Percentiles rank a stretch among this genome's conserved stretches.
These are phyloP conservation scores for Aspergillus avenaceus DNA, from an alignment of 495 filamentous ascomycete genomes.

Conservation along the genomic window DNA sequence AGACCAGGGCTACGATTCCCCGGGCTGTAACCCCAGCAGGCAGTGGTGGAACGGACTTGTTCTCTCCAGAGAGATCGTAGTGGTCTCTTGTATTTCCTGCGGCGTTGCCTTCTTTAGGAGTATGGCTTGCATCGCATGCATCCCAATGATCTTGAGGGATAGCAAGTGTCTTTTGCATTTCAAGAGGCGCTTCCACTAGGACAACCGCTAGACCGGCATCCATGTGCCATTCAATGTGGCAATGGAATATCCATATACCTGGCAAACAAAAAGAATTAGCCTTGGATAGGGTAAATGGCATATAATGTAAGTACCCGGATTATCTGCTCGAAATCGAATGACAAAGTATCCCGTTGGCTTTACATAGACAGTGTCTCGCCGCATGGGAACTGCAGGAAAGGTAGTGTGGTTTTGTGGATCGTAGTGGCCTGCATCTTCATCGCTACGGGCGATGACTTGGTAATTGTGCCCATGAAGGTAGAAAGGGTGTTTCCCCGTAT, in stretches of 20 bases:
- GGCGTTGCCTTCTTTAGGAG: conserved; percentile 62
- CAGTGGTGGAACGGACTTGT: conserved; percentile 48
- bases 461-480: conserved; percentile 87
- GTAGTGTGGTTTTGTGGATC: conserved; percentile 25
- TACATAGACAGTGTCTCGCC: conserved; percentile 56
- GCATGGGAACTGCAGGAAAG: conserved; percentile 45
- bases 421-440: conserved; percentile 39
- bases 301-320: conserved; percentile 33
- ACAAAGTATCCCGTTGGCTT: conserved; percentile 56
- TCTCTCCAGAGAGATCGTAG: conserved; percentile 62
- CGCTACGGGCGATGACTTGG: conserved; percentile 59
- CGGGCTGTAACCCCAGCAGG: conserved; percentile 71
- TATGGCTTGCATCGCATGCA: conserved; percentile 48
- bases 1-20: conserved; percentile 55
- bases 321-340: conserved; percentile 64
- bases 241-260: conserved; percentile 78
- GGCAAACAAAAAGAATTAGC: conserved; percentile 56
- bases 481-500: conserved; percentile 75
- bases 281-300: conserved; percentile 41
- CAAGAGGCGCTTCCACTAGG: conserved; percentile 65
- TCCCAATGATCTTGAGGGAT: conserved; percentile 62
- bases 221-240: conserved; percentile 80
- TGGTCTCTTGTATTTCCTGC: conserved; percentile 63
- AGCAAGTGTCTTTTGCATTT: conserved; percentile 53
- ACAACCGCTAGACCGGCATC: conserved; percentile 67